Evolutionary conservation across 2,329 filamentous ascomycete species (phyloP), one percentile per base, ranked within the genome.

Genomic region (Escovopsis sp.): DNA sequence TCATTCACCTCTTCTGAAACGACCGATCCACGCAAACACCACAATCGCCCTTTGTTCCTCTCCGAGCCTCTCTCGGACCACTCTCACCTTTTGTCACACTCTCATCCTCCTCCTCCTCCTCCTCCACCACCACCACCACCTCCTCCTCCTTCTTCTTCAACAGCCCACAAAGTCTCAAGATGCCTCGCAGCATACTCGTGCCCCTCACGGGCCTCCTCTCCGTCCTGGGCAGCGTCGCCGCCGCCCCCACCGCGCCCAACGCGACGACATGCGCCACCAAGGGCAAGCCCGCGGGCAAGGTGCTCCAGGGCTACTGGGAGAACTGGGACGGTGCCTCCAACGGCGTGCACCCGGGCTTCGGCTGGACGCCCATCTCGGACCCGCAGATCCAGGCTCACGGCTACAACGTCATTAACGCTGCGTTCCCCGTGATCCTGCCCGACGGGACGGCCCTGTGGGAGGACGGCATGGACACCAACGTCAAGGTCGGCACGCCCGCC

Each of bases 301-400:
- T 60, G 8, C 54, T 60, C 15, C 50, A 54, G 38, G 57, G 57
- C 9, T 60, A 60, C 43, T 60, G 57, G 57, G 57, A 60, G 48
- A 60, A 60, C 45, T 60, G 58, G 58, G 57, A 60, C 42, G 57
- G 57, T 29, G 35, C 57, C 12, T 45, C 39, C 20, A 59, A 57
- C 41, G 57, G 56, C 13, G 55, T 58, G 3, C 58, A 60, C 45
- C 57, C 58, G 8, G 41, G 40, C 3, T 53, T 59, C 40, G 58
- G 58, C 39, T 60, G 57, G 57, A 57, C 53, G 11, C 52, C 55
- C 2, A 60, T 60, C 40, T 37, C 48, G 7, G 47, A 59, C 45
- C 46, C 58, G 12, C 42, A 40, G 35, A 57, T 60, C 40, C 39
- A 25, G 20, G 32, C 49, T 11, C 51, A 59, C 37, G 58, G 58